Percentiles rank a stretch among this genome's conserved stretches.
These are phyloP conservation scores for Alternaria ventricosa DNA, from an alignment of 2,329 filamentous ascomycete genomes.

Conservation along the genomic window DNA sequence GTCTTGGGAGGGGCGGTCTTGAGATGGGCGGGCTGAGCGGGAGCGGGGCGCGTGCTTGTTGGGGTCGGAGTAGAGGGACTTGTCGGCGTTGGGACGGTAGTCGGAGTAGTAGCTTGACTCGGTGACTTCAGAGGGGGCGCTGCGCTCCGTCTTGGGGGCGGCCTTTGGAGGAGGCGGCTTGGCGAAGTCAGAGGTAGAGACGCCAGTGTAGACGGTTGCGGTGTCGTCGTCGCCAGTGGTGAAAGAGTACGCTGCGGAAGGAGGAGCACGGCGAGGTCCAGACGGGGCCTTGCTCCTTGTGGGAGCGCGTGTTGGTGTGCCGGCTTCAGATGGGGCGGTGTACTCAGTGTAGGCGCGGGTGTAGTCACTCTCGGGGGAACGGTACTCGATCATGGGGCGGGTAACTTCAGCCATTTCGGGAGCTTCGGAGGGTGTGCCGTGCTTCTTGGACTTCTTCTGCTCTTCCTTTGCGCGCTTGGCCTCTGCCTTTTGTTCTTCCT, in stretches of 20 bases:
- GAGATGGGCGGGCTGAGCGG: constrained; percentile 23
- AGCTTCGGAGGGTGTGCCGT: constrained; percentile 36
- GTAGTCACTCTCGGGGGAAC: constrained; percentile 23
- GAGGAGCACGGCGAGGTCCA: constrained; percentile 41
- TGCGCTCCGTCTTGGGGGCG: constrained; percentile 10
- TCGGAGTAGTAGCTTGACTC: constrained; percentile 51
- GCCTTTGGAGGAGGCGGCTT: constrained; percentile 19
- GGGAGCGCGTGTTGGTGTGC: constrained; percentile 20
- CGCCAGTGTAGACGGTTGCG: constrained; percentile 50
- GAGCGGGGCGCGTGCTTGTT: constrained; percentile 29
- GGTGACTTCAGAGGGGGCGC: constrained; percentile 30
- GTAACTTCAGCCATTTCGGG: constrained; percentile 38
- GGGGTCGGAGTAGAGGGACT: constrained; percentile 28
- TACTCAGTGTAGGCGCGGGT: constrained; percentile 35
- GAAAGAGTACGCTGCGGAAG: constrained; percentile 56
- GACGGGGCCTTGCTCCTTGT: constrained; percentile 22
- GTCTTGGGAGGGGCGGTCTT: constrained; percentile 9
- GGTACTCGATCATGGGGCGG: constrained; percentile 32
- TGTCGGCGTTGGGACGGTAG: constrained; percentile 49
- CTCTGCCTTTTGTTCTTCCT: constrained; percentile 48
- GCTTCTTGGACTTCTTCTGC: constrained; percentile 54
- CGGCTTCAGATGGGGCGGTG: constrained; percentile 35
- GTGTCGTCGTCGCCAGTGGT: constrained; percentile 56
- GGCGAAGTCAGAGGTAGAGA: constrained; percentile 48
- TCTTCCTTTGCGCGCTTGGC: constrained; percentile 49